Evolutionary conservation across 768 basidiomycete species (phyloP), one percentile per base, ranked within the genome.

Genomic region (Calocera viscosa): DNA sequence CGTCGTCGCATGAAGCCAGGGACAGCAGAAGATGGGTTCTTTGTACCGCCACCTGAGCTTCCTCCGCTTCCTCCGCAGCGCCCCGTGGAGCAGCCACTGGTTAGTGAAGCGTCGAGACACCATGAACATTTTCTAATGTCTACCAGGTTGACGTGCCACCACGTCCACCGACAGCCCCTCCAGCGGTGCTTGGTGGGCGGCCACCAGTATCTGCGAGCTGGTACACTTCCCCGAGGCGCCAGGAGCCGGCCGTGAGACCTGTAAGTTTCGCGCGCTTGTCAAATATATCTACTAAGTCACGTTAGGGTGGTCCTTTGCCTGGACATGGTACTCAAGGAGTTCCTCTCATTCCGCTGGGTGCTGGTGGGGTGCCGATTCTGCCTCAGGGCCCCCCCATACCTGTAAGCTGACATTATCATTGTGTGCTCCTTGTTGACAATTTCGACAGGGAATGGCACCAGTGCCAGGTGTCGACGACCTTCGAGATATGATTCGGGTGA

Each of bases 401-500:
- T 26, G 53, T 60, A 60, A 26, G 53, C 26, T 28, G 26, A 11
- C 22, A 12, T 7, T 28, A 19, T 19, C 24, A 19, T 19, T 19
- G 8, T 47, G 7, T 47, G 7, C 24, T 32, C 11, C 11, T 16
- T 30, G 26, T 32, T 60, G 53, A 32, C 11, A 28, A 5, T 60
- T 32, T 7, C 16, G 2, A 16, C 30, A 60, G 53, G 53, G 53
- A 2, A 26, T 32, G 53, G 53, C 26, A 19, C 63, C 32, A 16
- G 60, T 34, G 38, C 67, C 70, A 1, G 64, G 87, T 1, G 88
- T 89, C 67, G 83, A 88, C 64, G 84, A 86, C 0, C 78, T 91
- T 66, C 82, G 91, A 80, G 80, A 82, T 49, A 81, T 91, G 67
- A 66, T 73, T 14, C 60, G 69, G 26, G 72, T 73, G 39, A 38